Conservation (phyloP, 352 stramenopile genomes). For the Globisporangium rhizosaccharum region DNA sequence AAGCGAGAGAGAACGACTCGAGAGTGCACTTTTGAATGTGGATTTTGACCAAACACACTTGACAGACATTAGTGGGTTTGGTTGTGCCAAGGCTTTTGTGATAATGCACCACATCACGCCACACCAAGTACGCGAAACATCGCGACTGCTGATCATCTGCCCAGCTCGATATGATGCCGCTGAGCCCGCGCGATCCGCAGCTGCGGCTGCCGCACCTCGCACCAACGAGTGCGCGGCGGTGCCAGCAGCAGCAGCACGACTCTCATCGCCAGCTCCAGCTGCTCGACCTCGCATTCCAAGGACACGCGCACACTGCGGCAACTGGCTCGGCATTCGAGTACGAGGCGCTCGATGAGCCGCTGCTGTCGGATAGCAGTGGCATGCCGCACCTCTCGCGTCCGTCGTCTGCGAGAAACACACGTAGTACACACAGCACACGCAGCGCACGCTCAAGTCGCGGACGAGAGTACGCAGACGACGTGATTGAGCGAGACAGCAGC, state of each 20-base stretch:
- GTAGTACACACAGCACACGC: neutral
- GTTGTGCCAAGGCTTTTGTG: too few relatives aligned
- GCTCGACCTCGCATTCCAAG: constrained; percentile 39
- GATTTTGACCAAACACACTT: too few relatives aligned
- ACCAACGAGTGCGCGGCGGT: neutral
- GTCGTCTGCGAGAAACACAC: constrained; percentile 8
- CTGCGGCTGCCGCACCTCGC: neutral
- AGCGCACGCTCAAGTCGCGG: constrained; percentile 5
- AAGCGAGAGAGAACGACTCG: neutral
- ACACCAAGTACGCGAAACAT: too few relatives aligned
- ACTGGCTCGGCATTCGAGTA: constrained; percentile 6
- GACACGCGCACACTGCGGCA: neutral
- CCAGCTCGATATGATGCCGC: neutral
- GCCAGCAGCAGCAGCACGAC: constrained; percentile 9
- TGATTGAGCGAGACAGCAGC: neutral
- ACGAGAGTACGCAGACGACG: constrained; percentile 6
- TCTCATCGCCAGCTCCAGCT: constrained; percentile 22
- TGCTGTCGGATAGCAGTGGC: neutral
- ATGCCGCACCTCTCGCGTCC: neutral
- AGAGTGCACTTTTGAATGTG: too few relatives aligned
- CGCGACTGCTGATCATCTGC: too few relatives aligned
- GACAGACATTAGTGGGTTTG: too few relatives aligned
- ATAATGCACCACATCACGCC: too few relatives aligned
- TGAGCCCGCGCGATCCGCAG: constrained; percentile 13
- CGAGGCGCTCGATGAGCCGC: neutral